phyloP scores from a whole-genome alignment of 495 filamentous ascomycete species.

The Pseudoneurospora amorphoporcata region DNA sequence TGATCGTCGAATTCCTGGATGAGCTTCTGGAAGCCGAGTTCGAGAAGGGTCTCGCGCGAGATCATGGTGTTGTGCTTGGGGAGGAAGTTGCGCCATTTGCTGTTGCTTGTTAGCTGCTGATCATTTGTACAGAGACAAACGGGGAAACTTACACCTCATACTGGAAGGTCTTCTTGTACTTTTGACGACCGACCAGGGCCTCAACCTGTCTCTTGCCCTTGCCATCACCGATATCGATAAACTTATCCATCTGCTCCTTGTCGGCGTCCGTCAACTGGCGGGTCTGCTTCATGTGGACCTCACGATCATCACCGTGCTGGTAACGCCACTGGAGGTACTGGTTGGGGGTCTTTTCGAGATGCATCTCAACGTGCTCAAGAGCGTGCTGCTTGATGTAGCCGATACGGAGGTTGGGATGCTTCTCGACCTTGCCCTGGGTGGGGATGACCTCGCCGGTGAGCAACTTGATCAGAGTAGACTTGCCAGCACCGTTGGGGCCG shows the following conservation, averaged over 20 bases:
- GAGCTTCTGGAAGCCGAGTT: slow-evolving; percentile 81
- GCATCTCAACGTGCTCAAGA: slow-evolving; percentile 98
- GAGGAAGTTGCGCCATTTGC: slow-evolving; percentile 78
- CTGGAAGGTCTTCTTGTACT: slow-evolving; percentile 98
- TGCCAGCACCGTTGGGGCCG: slow-evolving; percentile 94
- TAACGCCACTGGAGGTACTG: slow-evolving; percentile 99
- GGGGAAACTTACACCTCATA: slow-evolving; percentile 72
- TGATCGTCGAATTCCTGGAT: slow-evolving; percentile 98
- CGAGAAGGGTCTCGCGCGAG: slow-evolving; percentile 81
- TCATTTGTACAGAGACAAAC: neutral
- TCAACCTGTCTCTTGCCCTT: slow-evolving; percentile 71
- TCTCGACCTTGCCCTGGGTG: slow-evolving; percentile 81
- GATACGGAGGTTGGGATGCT: slow-evolving; percentile 97
- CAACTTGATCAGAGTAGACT: slow-evolving; percentile 96
- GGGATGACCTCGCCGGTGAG: slow-evolving; percentile 93
- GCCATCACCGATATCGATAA: slow-evolving; percentile 73
- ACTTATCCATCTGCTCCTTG: slow-evolving; percentile 80
- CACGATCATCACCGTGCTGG: slow-evolving; percentile 89
- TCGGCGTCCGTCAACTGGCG: slow-evolving; percentile 80
- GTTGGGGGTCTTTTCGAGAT: slow-evolving; percentile 96
- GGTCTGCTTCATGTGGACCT: slow-evolving; percentile 96
- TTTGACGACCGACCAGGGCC: slow-evolving; percentile 87
- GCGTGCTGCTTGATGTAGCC: slow-evolving; percentile 99
- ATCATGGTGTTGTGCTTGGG: slow-evolving; percentile 91
- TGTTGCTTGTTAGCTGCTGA: slow-evolving; percentile 21